Conservation (phyloP, 2,329 filamentous ascomycete genomes). For the Trichoderma sp. region DNA sequence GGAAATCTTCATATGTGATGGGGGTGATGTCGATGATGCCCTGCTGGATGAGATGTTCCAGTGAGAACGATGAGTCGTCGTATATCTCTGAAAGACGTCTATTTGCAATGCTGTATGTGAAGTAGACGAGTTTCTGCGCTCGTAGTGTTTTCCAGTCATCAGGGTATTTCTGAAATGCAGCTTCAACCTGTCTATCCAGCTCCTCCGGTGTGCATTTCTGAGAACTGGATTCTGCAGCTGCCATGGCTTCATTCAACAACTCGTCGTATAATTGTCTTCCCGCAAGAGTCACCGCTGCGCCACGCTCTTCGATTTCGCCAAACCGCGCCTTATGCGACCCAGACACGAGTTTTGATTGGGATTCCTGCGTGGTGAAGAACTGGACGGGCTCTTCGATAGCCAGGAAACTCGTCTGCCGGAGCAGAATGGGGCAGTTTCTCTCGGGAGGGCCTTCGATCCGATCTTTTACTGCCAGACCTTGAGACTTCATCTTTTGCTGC, state of each 20-base stretch:
- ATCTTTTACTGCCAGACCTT: conserved; percentile 48
- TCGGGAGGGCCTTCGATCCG: conserved; percentile 54
- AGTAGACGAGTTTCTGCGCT: conserved; percentile 42
- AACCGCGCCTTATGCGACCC: conserved; percentile 53
- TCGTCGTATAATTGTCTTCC: conserved; percentile 50
- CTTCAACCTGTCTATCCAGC: conserved; percentile 31
- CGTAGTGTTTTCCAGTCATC: conserved; percentile 45
- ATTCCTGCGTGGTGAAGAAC: conserved; percentile 36
- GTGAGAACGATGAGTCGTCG: neutral
- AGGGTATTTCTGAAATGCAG: conserved; percentile 43
- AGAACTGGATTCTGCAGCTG: neutral
- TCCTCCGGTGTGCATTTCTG: neutral
- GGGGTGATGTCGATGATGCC: conserved; percentile 42
- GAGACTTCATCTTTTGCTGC: conserved; percentile 45
- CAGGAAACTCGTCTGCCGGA: conserved; percentile 57
- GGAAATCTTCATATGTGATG: conserved; percentile 57
- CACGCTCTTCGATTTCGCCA: conserved; percentile 56
- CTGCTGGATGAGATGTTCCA: conserved; percentile 39
- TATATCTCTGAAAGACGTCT: neutral
- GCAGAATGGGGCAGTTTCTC: conserved; percentile 47
- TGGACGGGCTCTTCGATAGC: conserved; percentile 51
- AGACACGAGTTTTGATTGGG: conserved; percentile 27
- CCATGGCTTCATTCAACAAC: conserved; percentile 40
- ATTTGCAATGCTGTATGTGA: conserved; percentile 35
- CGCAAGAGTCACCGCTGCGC: conserved; percentile 49